Evolutionary conservation across 495 filamentous ascomycete species (phyloP), one percentile per base, ranked within the genome.

Genomic region (Penicillium turbatum): DNA sequence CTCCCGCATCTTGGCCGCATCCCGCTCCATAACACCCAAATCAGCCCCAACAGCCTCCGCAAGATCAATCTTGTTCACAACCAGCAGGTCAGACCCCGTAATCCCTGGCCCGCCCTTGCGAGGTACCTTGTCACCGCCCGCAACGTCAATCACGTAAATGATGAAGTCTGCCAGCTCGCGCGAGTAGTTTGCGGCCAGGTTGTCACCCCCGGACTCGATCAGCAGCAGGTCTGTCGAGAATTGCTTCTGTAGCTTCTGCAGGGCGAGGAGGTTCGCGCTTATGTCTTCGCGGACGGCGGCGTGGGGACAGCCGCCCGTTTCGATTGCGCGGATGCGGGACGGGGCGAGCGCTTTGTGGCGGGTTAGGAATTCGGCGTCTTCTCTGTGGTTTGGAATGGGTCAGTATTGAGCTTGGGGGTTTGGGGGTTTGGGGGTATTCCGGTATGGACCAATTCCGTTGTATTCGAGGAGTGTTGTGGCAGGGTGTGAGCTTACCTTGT

Each of bases 221-320:
- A 98, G 82, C 27, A 96, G 77, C 9, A 98, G 64, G 35, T 92
- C 81, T 0, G 83, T 83, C 38, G 67, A 60, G 78, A 93, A 95
- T 42, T 83, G 73, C 24, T 67, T 66, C 67, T 97, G 95, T 11
- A 98, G 82, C 48, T 86, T 82, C 59, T 96, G 91, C 11, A 98
- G 82, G 1, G 93, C 91, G 44, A 89, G 87, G 0, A 98, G 87
- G 77, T 98, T 98, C 38, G 87, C 85, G 45, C 78, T 84, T 64
- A 98, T 96, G 78, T 98, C 93, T 79, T 98, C 93, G 60, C 93
- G 91, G 60, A 97, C 93, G 39, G 93, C 93, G 53, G 93, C 93
- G 77, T 98, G 93, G 2, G 93, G 93, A 67, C 93, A 98, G 19
- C 93, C 93, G 65, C 93, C 93, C 3, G 93, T 98, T 72, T 98